A percentile compares a stretch with the other conserved stretches of the same genome.
phyloP scores from a whole-genome alignment of 2,329 filamentous ascomycete species.

The Leptographium galeiforme region DNA sequence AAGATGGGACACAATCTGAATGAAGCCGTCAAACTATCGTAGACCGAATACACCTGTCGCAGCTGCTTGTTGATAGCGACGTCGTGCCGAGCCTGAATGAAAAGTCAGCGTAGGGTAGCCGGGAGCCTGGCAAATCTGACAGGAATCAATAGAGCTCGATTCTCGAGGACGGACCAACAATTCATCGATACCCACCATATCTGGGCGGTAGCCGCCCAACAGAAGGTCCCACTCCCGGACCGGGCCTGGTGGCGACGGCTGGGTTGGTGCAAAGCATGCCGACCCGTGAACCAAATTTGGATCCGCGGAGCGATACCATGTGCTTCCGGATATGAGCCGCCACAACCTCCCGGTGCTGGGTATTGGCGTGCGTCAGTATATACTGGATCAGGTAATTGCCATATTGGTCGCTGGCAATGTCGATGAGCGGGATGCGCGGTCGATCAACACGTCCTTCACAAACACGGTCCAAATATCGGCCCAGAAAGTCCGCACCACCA shows the following conservation, averaged over 20 bases:
- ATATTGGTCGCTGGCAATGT: conserved; percentile 97
- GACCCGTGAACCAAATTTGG: conserved; percentile 95
- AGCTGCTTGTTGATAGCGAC: conserved; percentile 5
- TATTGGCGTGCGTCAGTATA: conserved; percentile 77
- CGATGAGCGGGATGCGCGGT: conserved; percentile 90
- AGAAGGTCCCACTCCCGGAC: conserved; percentile 61
- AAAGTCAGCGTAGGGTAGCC: not conserved
- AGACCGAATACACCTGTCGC: conserved; percentile 1
- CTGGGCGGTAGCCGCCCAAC: conserved; percentile 48
- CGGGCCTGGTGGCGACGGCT: conserved; percentile 74
- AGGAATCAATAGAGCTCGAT: not conserved
- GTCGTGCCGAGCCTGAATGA: not conserved
- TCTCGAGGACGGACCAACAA: not conserved
- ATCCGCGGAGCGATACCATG: conserved; percentile 96
- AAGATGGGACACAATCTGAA: not conserved
- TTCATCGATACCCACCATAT: conserved; percentile 40
- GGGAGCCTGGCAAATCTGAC: not conserved
- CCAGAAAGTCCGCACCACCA: conserved; percentile 76
- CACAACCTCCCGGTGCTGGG: conserved; percentile 85
- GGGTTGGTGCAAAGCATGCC: conserved; percentile 99
- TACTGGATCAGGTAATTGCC: conserved; percentile 98
- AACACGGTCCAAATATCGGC: conserved; percentile 84
- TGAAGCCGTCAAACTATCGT: conserved; percentile 1
- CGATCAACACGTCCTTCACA: conserved; percentile 84
- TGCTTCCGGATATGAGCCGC: conserved; percentile 94